phyloP scores from a whole-genome alignment of 352 stramenopile genomes.

The Phytophthora pisi region DNA sequence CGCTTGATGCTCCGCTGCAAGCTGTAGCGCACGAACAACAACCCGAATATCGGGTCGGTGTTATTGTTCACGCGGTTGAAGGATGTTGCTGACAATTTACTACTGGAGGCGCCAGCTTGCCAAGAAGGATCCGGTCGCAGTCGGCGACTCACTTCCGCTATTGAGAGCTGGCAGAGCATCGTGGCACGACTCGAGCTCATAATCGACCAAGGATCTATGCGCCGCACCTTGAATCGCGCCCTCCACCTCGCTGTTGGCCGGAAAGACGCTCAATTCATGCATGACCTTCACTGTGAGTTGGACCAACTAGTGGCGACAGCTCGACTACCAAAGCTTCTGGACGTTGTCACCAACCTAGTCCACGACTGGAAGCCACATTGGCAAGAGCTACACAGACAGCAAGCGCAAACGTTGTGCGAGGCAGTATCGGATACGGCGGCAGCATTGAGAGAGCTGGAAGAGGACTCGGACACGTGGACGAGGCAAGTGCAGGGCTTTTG shows the following conservation, averaged over 20 bases:
- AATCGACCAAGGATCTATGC: neutral
- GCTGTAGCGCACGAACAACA: constrained; percentile 11
- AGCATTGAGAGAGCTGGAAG: constrained; percentile 11
- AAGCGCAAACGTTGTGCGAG: constrained; percentile 4
- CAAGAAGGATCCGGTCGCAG: constrained; percentile 9
- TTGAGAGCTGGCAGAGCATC: constrained; percentile 15
- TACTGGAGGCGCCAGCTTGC: neutral
- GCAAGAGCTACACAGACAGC: neutral
- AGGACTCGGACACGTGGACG: constrained; percentile 1
- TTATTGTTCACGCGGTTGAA: constrained; percentile 1
- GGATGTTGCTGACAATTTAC: constrained; percentile 9
- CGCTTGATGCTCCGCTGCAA: constrained; percentile 9
- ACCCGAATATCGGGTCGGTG: constrained; percentile 20
- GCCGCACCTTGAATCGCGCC: neutral
- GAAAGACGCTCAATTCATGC: constrained; percentile 6
- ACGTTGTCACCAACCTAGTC: neutral
- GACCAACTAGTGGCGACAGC: constrained; percentile 22
- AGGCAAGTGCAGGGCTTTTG: constrained; percentile 14
- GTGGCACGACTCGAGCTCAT: constrained; percentile 6
- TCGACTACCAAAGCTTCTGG: constrained; percentile 6
- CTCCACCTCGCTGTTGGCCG: constrained; percentile 9
- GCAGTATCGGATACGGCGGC: constrained; percentile 4
- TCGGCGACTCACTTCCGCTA: constrained; percentile 9
- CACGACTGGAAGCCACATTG: constrained; percentile 15
- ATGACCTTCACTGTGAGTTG: constrained; percentile 19